phyloP scores from a whole-genome alignment of 164 flowering plant species.

The Sedum album region DNA sequence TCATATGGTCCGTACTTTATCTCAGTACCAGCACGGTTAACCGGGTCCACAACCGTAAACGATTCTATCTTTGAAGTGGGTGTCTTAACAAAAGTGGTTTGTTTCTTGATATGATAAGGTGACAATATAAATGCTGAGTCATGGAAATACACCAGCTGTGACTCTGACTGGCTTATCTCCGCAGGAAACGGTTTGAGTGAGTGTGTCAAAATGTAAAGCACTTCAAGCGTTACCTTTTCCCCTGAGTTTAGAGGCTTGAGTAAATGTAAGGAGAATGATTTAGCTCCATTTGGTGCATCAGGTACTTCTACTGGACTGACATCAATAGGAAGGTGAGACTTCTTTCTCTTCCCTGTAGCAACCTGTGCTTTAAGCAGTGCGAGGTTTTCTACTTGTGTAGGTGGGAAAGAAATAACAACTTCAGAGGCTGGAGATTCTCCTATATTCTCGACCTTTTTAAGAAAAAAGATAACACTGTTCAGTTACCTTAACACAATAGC shows the following conservation, averaged over 20 bases:
- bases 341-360: slow-evolving; percentile 67
- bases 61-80: slow-evolving; percentile 79
- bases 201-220: slow-evolving; percentile 57
- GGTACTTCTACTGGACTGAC: slow-evolving; percentile 52
- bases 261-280: slow-evolving; percentile 48
- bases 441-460: slow-evolving; percentile 64
- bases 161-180: slow-evolving; percentile 87
- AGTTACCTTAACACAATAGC: neutral
- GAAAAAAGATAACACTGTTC: neutral
- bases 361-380: slow-evolving; percentile 56
- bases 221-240: slow-evolving; percentile 58
- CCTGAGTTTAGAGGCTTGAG: slow-evolving; percentile 44
- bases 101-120: slow-evolving; percentile 73
- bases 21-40: slow-evolving; percentile 47
- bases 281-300: slow-evolving; percentile 66
- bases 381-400: slow-evolving; percentile 52
- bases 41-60: slow-evolving; percentile 67
- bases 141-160: slow-evolving; percentile 79
- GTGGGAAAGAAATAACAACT: slow-evolving; percentile 76
- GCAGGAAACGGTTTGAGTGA: slow-evolving; percentile 84
- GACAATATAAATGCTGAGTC: slow-evolving; percentile 86
- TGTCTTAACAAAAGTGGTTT: slow-evolving; percentile 62
- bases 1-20: slow-evolving; percentile 77
- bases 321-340: slow-evolving; percentile 45
- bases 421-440: slow-evolving; percentile 63